These are phyloP conservation scores for Taphrina deformans DNA, from an alignment of 1,139 yeast species.

Conservation along the genomic window DNA sequence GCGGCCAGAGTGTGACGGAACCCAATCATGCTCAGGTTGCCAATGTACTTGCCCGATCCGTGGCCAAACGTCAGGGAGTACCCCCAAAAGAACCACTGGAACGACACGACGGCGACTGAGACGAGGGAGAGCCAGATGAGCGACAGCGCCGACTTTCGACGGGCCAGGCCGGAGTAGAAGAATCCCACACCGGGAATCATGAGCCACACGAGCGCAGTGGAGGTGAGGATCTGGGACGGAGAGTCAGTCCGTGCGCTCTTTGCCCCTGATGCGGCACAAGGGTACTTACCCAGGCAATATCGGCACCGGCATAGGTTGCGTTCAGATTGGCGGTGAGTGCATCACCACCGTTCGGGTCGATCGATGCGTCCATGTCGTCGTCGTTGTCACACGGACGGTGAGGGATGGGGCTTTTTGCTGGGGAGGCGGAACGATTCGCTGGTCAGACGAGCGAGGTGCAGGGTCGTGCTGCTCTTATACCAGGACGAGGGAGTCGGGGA, in stretches of 20 bases:
- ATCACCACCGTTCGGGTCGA: conserved; percentile 31
- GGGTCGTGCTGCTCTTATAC: not conserved
- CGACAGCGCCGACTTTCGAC: conserved; percentile 86
- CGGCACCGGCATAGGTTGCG: conserved; percentile 53
- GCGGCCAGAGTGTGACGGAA: conserved; percentile 63
- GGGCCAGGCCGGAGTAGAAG: conserved; percentile 85
- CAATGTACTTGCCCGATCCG: conserved; percentile 71
- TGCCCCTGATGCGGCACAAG: not conserved
- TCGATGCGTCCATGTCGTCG: not conserved
- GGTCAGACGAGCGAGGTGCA: not conserved
- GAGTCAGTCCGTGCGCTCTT: not conserved
- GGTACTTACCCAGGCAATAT: conserved; percentile 50
- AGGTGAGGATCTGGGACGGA: conserved; percentile 43
- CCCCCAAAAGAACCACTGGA: conserved; percentile 99
- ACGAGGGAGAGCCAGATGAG: conserved; percentile 80
- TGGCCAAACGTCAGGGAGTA: conserved; percentile 83
- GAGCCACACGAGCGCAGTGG: conserved; percentile 74
- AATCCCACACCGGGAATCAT: conserved; percentile 97
- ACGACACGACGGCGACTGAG: conserved; percentile 75
- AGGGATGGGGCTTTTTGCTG: too few relatives aligned
- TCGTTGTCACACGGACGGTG: too few relatives aligned
- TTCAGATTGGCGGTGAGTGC: conserved; percentile 37
- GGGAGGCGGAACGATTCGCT: too few relatives aligned
- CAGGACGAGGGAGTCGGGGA: too few relatives aligned
- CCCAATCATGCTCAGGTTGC: conserved; percentile 76